Conservation (phyloP, 2,329 filamentous ascomycete species). For the Fusarium secorum region DNA sequence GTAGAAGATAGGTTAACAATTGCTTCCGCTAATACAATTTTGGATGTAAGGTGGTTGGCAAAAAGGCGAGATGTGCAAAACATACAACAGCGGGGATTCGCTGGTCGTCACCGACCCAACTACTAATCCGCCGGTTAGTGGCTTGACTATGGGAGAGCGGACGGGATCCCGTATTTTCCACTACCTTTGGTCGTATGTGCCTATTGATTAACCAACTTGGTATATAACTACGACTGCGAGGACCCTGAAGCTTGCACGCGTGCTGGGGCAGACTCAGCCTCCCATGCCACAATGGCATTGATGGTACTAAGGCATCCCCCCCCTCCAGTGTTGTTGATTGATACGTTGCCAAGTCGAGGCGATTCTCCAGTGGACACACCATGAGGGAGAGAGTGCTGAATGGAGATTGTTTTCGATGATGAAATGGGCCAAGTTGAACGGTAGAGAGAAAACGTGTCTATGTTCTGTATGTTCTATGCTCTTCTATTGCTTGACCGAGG, state of each 20-base stretch:
- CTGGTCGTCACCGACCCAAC: background rate
- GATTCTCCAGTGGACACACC: background rate
- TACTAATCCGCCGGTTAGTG: constrained; percentile 5
- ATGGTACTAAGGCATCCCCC: background rate
- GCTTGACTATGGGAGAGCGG: background rate
- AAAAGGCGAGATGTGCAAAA: background rate
- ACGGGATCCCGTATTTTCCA: constrained; percentile 4
- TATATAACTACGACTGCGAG: accelerated
- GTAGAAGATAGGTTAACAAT: accelerated
- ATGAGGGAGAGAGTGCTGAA: background rate
- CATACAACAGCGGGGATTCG: background rate
- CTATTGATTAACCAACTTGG: accelerated
- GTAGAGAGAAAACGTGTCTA: background rate
- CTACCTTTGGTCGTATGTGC: constrained; percentile 2
- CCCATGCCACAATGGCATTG: background rate
- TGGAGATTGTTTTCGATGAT: background rate
- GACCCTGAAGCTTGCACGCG: accelerated
- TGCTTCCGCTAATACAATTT: background rate
- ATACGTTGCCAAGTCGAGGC: background rate
- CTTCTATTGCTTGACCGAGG: background rate
- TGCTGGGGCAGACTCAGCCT: background rate
- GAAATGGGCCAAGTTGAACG: background rate
- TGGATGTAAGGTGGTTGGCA: no score
- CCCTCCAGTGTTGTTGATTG: background rate
- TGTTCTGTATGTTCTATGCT: background rate